These are phyloP conservation scores for Blastobotrys parvus DNA, from an alignment of 805 yeast species.

Conservation along the genomic window DNA sequence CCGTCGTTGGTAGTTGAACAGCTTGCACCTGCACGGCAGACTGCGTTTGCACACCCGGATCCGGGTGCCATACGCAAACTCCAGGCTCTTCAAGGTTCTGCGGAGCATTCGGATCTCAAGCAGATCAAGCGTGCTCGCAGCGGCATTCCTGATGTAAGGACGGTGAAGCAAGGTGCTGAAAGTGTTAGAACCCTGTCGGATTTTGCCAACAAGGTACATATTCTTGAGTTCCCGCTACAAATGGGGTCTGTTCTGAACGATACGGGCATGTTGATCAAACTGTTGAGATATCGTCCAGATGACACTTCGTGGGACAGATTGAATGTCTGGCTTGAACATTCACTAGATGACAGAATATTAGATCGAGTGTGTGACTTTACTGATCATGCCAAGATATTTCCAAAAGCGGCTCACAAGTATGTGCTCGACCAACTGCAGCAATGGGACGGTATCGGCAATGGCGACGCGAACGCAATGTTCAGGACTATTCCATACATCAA, in stretches of 20 bases:
- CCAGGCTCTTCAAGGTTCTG: background rate
- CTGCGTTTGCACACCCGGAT: conserved; percentile 26
- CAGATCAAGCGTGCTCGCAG: background rate
- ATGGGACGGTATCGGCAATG: background rate
- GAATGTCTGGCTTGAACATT: conserved; percentile 11
- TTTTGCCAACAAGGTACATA: conserved; percentile 12
- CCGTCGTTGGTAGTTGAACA: conserved; percentile 23
- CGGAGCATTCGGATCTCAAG: background rate
- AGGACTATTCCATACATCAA: background rate
- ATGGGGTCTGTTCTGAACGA: conserved; percentile 14
- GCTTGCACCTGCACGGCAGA: conserved; percentile 21
- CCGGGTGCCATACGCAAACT: conserved; percentile 3
- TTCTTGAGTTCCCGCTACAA: conserved; percentile 15
- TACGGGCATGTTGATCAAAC: conserved; percentile 8
- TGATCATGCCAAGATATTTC: background rate
- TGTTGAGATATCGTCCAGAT: conserved; percentile 11
- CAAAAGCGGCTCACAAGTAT: background rate
- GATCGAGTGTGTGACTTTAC: background rate
- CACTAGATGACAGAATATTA: background rate
- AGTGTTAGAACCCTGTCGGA: background rate
- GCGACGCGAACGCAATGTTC: background rate
- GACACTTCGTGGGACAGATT: conserved; percentile 14
- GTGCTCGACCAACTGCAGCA: background rate
- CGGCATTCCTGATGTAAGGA: background rate
- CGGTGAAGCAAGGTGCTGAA: background rate